These are phyloP conservation scores for Cyberlindnera meyerae DNA, from an alignment of 805 yeast species.

Conservation along the genomic window DNA sequence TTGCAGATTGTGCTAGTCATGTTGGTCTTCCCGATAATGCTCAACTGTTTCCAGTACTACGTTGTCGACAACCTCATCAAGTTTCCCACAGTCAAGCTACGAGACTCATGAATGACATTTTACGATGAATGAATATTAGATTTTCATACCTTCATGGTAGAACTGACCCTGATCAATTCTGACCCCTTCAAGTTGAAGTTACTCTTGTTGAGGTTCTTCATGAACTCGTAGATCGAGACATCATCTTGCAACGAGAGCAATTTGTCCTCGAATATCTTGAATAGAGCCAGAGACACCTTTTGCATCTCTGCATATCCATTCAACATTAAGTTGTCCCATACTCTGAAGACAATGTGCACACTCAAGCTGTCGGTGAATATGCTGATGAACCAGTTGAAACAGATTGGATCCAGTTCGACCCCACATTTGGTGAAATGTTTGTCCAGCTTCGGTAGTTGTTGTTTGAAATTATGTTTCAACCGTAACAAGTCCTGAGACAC, in stretches of 20 bases:
- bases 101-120: no score
- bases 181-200: constrained; percentile 25
- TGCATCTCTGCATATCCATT: constrained; percentile 35
- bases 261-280: constrained; percentile 32
- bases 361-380: constrained; percentile 49
- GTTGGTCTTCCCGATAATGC: constrained; percentile 69
- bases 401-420: constrained; percentile 44
- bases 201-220: constrained; percentile 29
- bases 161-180: constrained; percentile 19
- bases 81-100: constrained; percentile 31
- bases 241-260: constrained; percentile 26
- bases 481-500: constrained; percentile 40
- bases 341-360: constrained; percentile 44
- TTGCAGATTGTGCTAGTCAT: constrained; percentile 84
- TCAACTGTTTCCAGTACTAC: constrained; percentile 70
- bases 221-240: constrained; percentile 32
- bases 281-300: constrained; percentile 31
- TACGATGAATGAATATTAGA: no score
- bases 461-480: constrained; percentile 32
- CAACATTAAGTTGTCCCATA: constrained; percentile 46
- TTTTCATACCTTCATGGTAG: constrained; percentile 8
- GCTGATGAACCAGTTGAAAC: constrained; percentile 55
- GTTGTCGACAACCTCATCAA: constrained; percentile 73
- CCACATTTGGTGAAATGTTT: constrained; percentile 31
- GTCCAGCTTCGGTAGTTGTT: constrained; percentile 35